phyloP scores from a whole-genome alignment of 2,329 filamentous ascomycete species.

The Botrytis squamosa region DNA sequence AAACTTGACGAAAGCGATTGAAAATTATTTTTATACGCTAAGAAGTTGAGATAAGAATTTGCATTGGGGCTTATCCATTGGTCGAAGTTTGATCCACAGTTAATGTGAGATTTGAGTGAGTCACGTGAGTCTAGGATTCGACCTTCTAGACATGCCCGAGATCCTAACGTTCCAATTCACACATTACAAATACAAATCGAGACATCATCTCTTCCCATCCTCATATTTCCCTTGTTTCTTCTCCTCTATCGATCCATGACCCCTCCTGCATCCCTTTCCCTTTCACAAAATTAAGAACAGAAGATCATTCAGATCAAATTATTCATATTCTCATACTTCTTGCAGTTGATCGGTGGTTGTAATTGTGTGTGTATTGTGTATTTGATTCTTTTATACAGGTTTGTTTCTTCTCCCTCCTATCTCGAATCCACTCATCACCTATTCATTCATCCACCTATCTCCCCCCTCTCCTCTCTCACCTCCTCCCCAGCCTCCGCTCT shows the following conservation, averaged over 20 bases:
- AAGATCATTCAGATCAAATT: not conserved
- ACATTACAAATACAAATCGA: not conserved
- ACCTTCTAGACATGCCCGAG: not conserved
- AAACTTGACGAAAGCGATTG: not conserved
- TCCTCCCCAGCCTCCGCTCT: not conserved
- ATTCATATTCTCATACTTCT: not conserved
- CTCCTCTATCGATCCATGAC: not conserved
- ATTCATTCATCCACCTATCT: not conserved
- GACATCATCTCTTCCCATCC: not conserved
- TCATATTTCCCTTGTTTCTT: not conserved
- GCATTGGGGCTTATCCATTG: constrained; percentile 10
- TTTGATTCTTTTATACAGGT: constrained; percentile 14
- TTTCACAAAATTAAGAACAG: not conserved
- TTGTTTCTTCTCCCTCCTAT: not conserved
- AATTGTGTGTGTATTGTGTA: not conserved
- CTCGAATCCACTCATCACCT: not conserved
- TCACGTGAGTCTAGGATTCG: not conserved
- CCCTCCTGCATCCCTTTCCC: not conserved
- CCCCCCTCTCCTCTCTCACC: not conserved
- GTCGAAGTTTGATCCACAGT: not conserved
- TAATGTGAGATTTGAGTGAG: not conserved
- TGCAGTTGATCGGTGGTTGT: not conserved
- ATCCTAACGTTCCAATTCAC: not conserved
- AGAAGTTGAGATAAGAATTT: not conserved
- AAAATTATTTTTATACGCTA: constrained; percentile 20